Conservation (phyloP, 192 early-diverging fungal species). For the Linnemannia zychae region DNA sequence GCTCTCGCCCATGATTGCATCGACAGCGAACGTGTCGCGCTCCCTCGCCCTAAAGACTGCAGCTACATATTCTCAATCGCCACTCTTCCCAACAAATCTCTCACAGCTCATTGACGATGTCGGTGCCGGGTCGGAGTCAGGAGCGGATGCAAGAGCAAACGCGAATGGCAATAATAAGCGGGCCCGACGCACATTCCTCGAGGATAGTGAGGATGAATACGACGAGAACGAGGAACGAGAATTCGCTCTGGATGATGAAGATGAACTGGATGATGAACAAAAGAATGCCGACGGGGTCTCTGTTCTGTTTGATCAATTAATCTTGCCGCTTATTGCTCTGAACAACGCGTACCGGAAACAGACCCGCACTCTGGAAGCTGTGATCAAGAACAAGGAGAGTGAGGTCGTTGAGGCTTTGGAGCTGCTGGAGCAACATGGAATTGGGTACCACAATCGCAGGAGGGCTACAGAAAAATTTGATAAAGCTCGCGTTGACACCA, state of each 20-base stretch:
- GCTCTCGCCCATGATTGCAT: slow-evolving; percentile 26
- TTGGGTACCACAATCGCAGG: slow-evolving; percentile 35
- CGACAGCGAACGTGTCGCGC: neutral
- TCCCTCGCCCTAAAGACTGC: neutral
- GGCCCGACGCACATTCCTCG: neutral
- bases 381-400: slow-evolving; percentile 44
- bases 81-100: neutral
- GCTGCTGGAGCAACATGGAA: slow-evolving; percentile 40
- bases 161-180: neutral
- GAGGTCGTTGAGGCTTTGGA: slow-evolving; percentile 49
- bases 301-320: slow-evolving; percentile 36
- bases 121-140: neutral
- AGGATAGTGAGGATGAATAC: slow-evolving; percentile 20
- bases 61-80: neutral
- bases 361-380: slow-evolving; percentile 8
- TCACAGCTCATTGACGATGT: neutral
- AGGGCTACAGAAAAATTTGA: slow-evolving; percentile 34
- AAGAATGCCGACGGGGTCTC: slow-evolving; percentile 28
- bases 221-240: neutral
- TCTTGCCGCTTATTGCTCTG: slow-evolving; percentile 37
- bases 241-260: neutral
- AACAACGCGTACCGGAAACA: slow-evolving; percentile 41
- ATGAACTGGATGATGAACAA: neutral
- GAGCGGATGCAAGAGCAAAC: neutral
- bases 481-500: slow-evolving; percentile 20